These are phyloP conservation scores for Tephrocybe sp. DNA, from an alignment of 768 basidiomycete species.

Conservation along the genomic window DNA sequence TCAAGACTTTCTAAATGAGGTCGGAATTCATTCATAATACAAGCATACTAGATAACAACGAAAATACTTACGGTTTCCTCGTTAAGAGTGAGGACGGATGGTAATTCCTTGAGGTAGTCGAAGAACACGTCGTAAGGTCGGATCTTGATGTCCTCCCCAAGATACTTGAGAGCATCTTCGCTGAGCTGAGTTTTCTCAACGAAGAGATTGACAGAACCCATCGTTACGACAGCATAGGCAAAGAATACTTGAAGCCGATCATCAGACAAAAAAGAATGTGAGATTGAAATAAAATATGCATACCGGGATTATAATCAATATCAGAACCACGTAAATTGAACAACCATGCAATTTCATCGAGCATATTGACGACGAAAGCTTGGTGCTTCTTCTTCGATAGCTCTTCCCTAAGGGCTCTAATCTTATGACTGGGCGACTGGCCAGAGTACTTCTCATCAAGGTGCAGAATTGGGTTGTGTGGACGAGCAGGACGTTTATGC, in stretches of 20 bases:
- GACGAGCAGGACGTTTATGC: constrained; percentile 68
- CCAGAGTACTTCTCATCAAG: constrained; percentile 78
- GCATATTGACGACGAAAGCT: constrained; percentile 78
- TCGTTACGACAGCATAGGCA: constrained; percentile 79
- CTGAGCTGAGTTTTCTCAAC: constrained; percentile 54
- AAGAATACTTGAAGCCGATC: constrained; percentile 68
- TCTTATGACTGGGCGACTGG: constrained; percentile 62
- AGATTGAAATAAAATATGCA: background rate
- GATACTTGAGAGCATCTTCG: constrained; percentile 36
- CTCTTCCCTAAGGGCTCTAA: constrained; percentile 62
- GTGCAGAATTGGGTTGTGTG: constrained; percentile 62
- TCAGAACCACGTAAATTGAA: constrained; percentile 92
- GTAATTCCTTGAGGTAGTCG: constrained; percentile 53
- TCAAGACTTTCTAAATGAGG: constrained; percentile 58
- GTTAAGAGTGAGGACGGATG: constrained; percentile 28
- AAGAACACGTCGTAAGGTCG: constrained; percentile 70
- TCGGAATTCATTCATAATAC: background rate
- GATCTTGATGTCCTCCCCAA: constrained; percentile 63
- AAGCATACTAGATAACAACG: background rate
- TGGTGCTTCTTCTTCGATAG: constrained; percentile 59
- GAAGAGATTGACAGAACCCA: constrained; percentile 61
- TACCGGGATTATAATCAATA: constrained; percentile 75
- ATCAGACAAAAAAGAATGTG: background rate
- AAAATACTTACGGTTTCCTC: constrained; percentile 28
- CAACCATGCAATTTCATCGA: constrained; percentile 95